A percentile compares a stretch with the other conserved stretches of the same genome.
Evolutionary conservation across 1,139 yeast genomes (phyloP).

Genomic region (Arxiozyma slooffiae): DNA sequence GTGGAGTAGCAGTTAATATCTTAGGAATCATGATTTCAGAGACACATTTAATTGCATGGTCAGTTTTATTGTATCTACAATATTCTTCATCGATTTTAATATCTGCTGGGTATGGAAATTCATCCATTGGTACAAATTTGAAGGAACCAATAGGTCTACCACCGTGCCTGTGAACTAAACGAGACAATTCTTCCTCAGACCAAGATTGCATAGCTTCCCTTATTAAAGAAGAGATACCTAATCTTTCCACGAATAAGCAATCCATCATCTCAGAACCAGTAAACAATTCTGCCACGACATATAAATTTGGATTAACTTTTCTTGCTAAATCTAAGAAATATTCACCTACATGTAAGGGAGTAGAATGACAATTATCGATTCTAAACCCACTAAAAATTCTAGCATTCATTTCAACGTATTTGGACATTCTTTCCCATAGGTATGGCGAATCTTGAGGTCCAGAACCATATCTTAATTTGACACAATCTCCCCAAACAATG

Average conservation of each 20-base stretch:
- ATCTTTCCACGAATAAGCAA: conserved; percentile 76
- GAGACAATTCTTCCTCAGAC: conserved; percentile 75
- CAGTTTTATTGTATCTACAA: conserved; percentile 16
- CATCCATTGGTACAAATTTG: conserved; percentile 64
- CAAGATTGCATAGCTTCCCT: conserved; percentile 98
- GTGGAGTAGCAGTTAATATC: conserved; percentile 54
- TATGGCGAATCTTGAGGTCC: conserved; percentile 75
- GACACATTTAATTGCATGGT: conserved; percentile 29
- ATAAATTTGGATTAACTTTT: conserved; percentile 68
- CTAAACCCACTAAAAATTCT: conserved; percentile 75
- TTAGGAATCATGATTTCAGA: conserved; percentile 60
- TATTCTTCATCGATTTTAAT: conserved; percentile 32
- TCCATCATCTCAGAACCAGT: conserved; percentile 90
- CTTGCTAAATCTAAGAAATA: conserved; percentile 82
- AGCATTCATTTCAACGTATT: conserved; percentile 71
- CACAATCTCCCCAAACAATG: conserved; percentile 97
- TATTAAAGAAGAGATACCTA: conserved; percentile 78
- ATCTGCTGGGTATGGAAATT: conserved; percentile 54
- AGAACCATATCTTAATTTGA: conserved; percentile 76
- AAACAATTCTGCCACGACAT: conserved; percentile 89
- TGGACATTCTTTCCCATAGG: conserved; percentile 80
- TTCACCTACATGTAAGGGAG: conserved; percentile 92
- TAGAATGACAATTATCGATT: conserved; percentile 91
- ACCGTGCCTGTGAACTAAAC: conserved; percentile 83
- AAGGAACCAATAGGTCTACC: conserved; percentile 93